Percentiles rank a stretch among this genome's conserved stretches.
Conservation (phyloP, 345 rosid species). For the Eucalyptus urophylla region DNA sequence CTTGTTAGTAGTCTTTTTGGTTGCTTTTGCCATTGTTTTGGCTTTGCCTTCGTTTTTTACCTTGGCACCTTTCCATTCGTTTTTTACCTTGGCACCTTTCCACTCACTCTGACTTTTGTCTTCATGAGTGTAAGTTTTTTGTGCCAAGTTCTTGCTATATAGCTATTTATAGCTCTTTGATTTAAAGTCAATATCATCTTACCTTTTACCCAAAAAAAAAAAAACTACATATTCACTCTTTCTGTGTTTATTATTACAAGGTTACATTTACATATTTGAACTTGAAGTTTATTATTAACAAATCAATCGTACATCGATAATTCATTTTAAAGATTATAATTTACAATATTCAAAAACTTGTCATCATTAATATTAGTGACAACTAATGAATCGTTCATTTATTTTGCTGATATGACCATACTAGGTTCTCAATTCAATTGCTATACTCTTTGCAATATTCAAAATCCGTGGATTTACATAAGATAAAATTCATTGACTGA, state of each 20-base stretch:
- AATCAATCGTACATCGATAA: neutral
- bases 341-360: neutral
- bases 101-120: no score
- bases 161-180: no score
- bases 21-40: no score
- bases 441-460: neutral
- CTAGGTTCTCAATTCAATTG: neutral
- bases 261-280: neutral
- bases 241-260: neutral
- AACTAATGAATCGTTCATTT: neutral
- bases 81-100: no score
- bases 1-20: no score
- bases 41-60: no score
- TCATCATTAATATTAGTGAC: neutral
- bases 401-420: neutral
- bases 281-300: neutral
- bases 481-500: neutral
- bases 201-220: no score
- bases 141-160: no score
- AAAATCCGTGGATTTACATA: neutral
- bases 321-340: neutral
- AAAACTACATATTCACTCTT: neutral
- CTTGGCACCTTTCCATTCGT: no score
- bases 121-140: no score
- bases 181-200: no score